Base-by-base conservation (phyloP, 257 asterid species). In the Jacaranda copaia region DNA sequence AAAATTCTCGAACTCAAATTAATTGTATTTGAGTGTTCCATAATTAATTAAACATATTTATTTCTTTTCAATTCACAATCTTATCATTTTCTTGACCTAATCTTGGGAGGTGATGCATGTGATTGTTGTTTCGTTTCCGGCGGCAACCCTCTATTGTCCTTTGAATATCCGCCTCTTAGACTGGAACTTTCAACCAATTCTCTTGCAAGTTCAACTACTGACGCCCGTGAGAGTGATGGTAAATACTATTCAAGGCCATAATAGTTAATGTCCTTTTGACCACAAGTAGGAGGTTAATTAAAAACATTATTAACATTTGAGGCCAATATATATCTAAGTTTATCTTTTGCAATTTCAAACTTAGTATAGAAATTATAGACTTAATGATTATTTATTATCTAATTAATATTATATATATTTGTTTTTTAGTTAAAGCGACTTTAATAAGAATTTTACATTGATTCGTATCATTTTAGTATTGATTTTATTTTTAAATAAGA, bases 41-140 rank as follows among this genome's bases (percentile, higher is more conserved):
- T 25, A 42, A 42, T 5, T 8, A 42, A 42, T 42, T 42, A 3
- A 48, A 48, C 8, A 6, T 9, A 8, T 9, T 48, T 48, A 6
- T 1, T 12, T 58, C 8, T 20, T 19, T 19, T 25, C 1, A 5
- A 19, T 58, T 20, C 2, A 40, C 20, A 66, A 38, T 16, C 18
- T 32, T 36, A 6, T 62, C 11, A 32, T 4, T 52, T 62, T 36
- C 14, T 5, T 14, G 16, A 8, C 53, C 40, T 36, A 18, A 53
- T 8, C 8, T 53, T 38, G 52, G 66, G 51, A 36, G 39, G 68
- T 42, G 64, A 65, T 75, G 36, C 46, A 65, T 75, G 74, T 25
- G 58, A 75, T 58, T 75, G 55, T 53, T 70, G 18, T 53, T 19
- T 73, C 46, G 77, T 73, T 73, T 59, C 49, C 7, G 42, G 70